Base-by-base conservation (phyloP, 306 rosid species). In the Purshia tridentata region DNA sequence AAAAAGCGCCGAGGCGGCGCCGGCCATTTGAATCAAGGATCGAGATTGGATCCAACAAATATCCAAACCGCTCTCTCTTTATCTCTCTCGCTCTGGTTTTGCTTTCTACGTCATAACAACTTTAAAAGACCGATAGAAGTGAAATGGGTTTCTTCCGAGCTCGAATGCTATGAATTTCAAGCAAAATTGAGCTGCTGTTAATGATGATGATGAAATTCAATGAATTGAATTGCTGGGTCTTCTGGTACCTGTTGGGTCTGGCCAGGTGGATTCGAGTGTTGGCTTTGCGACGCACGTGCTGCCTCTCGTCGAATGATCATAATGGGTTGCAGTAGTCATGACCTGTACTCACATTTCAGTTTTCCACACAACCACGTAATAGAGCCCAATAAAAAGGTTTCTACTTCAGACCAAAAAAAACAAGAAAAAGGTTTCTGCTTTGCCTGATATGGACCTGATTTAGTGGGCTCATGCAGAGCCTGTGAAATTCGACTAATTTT, bases 1-100 rank as follows among this genome's bases (percentile, higher is more conserved):
- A 82, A 91, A 89, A 23, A 91, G 87, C 79, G 97, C 95, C 77
- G 97, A 91, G 65, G 85, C 97, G 53, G 95, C 97, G 79, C 97
- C 92, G 72, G 95, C 74, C 97, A 91, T 91, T 29, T 18, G 50
- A 67, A 29, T 72, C 62, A 42, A 13, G 56, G 70, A 63, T 74
- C 65, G 41, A 35, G 60, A 22, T 14, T 15, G 56, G 61, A 73
- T 70, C 74, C 47, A 6, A 70, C 63, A 29, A 29, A 29, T 29
- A 29, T 29, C 35, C 35, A 29, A 29, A 29, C 2, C 35, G 1
- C 35, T 29, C 35, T 29, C 2, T 1, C 35, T 29, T 2, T 29
- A 29, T n/a, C 42, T 67, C 35, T 51, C 35, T 39, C 37, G 51
- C 49, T 69, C 62, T 19, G 64, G 6, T 54, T 37, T 11, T 51